phyloP scores from a whole-genome alignment of 331 rosid species.

The Dryas integrifolia region DNA sequence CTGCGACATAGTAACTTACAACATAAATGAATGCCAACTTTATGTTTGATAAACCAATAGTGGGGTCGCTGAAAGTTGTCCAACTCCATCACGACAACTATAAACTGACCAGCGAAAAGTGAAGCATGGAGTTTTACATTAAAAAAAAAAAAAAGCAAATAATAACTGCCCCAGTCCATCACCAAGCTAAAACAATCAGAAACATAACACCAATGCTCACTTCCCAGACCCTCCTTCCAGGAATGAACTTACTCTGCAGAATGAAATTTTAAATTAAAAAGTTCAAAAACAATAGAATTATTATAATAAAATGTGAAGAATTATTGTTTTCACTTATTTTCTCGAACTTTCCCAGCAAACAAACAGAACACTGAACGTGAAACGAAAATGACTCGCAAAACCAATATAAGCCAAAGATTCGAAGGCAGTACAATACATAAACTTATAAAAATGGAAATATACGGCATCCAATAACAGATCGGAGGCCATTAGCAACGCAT shows the following conservation, averaged over 20 bases:
- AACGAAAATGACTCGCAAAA: background rate
- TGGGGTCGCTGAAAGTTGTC: background rate
- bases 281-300: background rate
- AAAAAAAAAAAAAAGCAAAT: background rate
- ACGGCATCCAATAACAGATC: conserved; percentile 10
- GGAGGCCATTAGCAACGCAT: background rate
- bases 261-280: background rate
- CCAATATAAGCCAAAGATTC: background rate
- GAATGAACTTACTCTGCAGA: background rate
- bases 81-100: background rate
- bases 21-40: background rate
- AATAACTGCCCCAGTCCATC: background rate
- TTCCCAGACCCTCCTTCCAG: background rate
- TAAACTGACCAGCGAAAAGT: background rate
- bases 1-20: background rate
- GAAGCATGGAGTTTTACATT: background rate
- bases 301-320: background rate
- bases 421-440: background rate
- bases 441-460: background rate
- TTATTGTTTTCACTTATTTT: background rate
- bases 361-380: background rate
- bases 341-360: conserved; percentile 9
- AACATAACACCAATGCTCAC: background rate
- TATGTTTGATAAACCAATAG: background rate
- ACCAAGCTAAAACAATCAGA: background rate